A percentile compares a stretch with the other conserved stretches of the same genome.
These are phyloP conservation scores for Epichloe aotearoae DNA, from an alignment of 2,329 filamentous ascomycete species.

Conservation along the genomic window DNA sequence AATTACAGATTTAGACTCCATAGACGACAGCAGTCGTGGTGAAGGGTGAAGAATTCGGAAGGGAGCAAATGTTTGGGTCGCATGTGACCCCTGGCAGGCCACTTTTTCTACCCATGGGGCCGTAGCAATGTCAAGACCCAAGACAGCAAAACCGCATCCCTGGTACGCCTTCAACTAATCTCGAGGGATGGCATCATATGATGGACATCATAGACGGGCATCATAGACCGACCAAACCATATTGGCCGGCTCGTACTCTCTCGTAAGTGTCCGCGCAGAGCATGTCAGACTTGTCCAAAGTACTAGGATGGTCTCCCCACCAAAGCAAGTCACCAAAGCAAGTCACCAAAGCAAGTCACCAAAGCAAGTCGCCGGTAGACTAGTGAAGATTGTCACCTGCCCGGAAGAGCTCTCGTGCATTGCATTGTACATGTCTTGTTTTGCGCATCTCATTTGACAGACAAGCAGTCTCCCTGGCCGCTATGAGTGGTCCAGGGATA, in stretches of 20 bases:
- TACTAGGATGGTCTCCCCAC: neutral
- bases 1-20: no score
- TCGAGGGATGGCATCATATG: conserved; percentile 4
- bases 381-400: conserved; percentile 5
- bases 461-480: neutral
- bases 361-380: neutral
- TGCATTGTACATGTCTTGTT: neutral
- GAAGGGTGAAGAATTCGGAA: neutral
- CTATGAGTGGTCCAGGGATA: neutral
- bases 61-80: neutral
- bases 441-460: neutral
- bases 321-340: neutral
- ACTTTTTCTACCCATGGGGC: no score
- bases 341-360: neutral
- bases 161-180: neutral
- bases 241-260: neutral
- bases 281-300: neutral
- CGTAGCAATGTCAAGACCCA: no score
- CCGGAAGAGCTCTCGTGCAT: neutral
- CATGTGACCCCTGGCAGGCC: neutral
- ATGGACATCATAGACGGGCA: neutral
- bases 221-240: neutral
- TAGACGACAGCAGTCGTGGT: neutral
- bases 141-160: neutral
- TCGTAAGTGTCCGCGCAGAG: no score